Evolutionary conservation across 306 rosid genomes (phyloP), one percentile per base, ranked within the genome.

Genomic region (Morella rubra): DNA sequence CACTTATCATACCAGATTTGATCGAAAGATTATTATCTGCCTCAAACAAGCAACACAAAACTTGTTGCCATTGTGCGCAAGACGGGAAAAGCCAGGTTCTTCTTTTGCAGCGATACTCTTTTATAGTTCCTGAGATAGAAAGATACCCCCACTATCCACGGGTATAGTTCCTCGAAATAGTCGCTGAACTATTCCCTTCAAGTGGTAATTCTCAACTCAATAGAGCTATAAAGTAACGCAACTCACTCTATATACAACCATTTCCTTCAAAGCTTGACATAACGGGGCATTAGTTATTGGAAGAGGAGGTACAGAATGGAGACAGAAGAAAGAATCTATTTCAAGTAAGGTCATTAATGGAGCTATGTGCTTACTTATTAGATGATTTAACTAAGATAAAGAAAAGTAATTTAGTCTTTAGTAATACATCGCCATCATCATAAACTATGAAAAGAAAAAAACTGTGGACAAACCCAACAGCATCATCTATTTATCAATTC

Each of bases 401-500:
- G 54, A 68, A 68, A 71, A 45, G 73, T 47, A 73, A 77, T 72
- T 74, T 8, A 74, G 68, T 81, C 75, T 81, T 65, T 79, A 75
- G 72, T 65, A 82, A 81, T 53, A 73, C 61, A 67, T 44, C 44
- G 56, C 27, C 53, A 73, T 74, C 79, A 83, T 27, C 65, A 51
- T 68, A 64, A 82, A 71, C 55, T 65, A 61, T 58, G n/a, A 64
- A 83, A 75, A 72, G 69, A 58, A 79, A 76, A 82, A 79, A 76
- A 69, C 61, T 80, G 65, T 59, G 81, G 85, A 80, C 83, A 75
- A 46, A 77, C 52, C 75, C 77, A 77, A 79, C 83, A 72, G 44
- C 71, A 52, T 81, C 79, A 77, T 67, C 77, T 49, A 52, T 77
- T 54, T 72, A 81, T 72, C 80, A 82, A 73, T 85, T 82, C 82